Conservation (phyloP, 202 grass and related monocot genomes). For the Setaria viridis region DNA sequence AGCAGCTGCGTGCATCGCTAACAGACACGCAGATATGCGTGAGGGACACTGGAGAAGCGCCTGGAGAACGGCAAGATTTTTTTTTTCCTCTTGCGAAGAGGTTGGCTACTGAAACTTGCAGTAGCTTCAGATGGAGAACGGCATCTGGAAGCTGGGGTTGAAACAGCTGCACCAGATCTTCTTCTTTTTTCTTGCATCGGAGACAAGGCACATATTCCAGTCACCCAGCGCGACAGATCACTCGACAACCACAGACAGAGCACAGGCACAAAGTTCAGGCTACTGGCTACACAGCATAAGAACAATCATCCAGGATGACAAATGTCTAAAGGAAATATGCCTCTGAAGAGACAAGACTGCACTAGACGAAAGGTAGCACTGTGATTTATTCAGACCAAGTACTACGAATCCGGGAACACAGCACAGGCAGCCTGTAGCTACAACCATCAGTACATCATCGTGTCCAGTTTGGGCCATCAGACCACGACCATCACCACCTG, state of each 20-base stretch:
- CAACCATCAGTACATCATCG: background rate
- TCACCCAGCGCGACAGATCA: background rate
- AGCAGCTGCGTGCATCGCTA: background rate
- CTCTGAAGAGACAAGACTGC: background rate
- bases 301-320: background rate
- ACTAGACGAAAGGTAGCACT: background rate
- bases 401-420: background rate
- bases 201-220: slow-evolving; percentile 19
- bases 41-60: background rate
- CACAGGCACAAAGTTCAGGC: slow-evolving; percentile 3
- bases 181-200: slow-evolving; percentile 26
- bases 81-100: background rate
- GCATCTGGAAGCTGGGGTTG: slow-evolving; percentile 1
- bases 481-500: background rate
- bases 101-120: background rate
- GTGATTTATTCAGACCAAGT: slow-evolving; percentile 36
- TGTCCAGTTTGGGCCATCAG: background rate
- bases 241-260: background rate
- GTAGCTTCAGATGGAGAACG: background rate
- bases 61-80: slow-evolving; percentile 27
- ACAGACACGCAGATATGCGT: background rate
- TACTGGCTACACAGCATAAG: background rate
- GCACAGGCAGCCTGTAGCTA: background rate
- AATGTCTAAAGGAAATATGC: slow-evolving; percentile 41
- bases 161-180: background rate